Base-by-base conservation (phyloP, 768 basidiomycete genomes). In the Lentinula boryana region DNA sequence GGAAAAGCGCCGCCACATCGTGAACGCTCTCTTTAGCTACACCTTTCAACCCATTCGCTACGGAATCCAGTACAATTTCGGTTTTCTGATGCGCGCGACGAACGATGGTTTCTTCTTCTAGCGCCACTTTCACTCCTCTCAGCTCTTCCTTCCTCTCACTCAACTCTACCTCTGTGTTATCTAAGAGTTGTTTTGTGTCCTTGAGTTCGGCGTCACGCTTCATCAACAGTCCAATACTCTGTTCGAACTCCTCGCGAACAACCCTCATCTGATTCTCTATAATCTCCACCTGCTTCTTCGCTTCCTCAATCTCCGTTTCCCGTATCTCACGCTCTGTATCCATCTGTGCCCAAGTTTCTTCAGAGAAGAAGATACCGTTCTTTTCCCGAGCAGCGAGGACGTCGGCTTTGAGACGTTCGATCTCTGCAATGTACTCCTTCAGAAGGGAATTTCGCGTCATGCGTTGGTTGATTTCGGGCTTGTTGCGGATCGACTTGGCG, bases 401-500 rank as follows among this genome's bases (percentile, higher is more conserved):
- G 65, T 98, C 95, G 0, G 86, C 85, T 70, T 96, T 96, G 41
- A 98, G 80, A 5, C 93, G 85, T 66, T 96, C 94, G 50, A 98
- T 97, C 72, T 98, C 97, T 12, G 81, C 85, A 41, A 96, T 82
- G 66, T 96, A 98, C 71, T 98, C 95, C 71, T 95, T 95, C 50
- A 99, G 75, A 53, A 98, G 84, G 1, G 93, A 86, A 63, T 94
- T 92, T 51, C 93, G 87, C 8, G 93, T 93, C 85, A 97, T 89
- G 51, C 93, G 88, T 69, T 94, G 92, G 72, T 98, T 98, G 41
- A 97, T 75, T 72, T 98, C 95, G 7, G 97, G 97, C 67, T 90
- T 89, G 75, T 98, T 98, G 55, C 87, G 84, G 68, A 99, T 98
- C 27, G 91, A 91, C 71, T 96, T 98, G 32, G 97, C 97, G 27